Evolutionary conservation across 2,329 filamentous ascomycete genomes (phyloP), one percentile per base, ranked within the genome.

Genomic region (Calonectria naviculata): DNA sequence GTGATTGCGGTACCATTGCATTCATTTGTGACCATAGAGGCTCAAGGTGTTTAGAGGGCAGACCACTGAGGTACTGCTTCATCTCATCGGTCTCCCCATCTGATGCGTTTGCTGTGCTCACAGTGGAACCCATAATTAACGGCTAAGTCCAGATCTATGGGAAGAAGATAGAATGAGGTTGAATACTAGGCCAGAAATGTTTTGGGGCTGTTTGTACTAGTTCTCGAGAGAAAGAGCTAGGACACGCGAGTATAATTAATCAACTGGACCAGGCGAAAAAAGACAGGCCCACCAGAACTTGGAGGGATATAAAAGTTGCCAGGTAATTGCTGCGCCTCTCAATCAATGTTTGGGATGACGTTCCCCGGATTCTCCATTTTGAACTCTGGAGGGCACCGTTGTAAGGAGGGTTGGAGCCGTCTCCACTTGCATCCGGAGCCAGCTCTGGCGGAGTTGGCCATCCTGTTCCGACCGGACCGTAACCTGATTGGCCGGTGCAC

Each of bases 1-100:
- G 87, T 0, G 78, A 78, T 0, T 84, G 84, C 2, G 87, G 86
- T 17, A 87, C 87, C 73, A 88, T 82, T 29, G 76, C 77, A 38
- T 78, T 79, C 86, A 89, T 88, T 52, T 87, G 83, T 4, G 81
- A 81, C 87, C 87, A 89, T 5, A 89, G 75, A 0, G 87, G 87
- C 71, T 82, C 81, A 5, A 83, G 56, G 67, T 82, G 71, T 49
- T 81, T 75, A 0, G 78, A 68, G 1, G 81, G 80, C 5, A 83
- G 76, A n/a, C 72, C 67, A 12, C 70, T 68, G 28, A 81, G 74
- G 61, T 79, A 82, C 17, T 77, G 72, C 60, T 77, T 66, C 80
- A 81, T 81, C 61, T 76, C 77, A 5, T 74, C 71, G 1, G 74
- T 72, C 41, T 76, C 67, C 19, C 72, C 68, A 10, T 76, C 10